Base-by-base conservation (phyloP, 148 eudicot genomes). In the Rhododendron simsii region DNA sequence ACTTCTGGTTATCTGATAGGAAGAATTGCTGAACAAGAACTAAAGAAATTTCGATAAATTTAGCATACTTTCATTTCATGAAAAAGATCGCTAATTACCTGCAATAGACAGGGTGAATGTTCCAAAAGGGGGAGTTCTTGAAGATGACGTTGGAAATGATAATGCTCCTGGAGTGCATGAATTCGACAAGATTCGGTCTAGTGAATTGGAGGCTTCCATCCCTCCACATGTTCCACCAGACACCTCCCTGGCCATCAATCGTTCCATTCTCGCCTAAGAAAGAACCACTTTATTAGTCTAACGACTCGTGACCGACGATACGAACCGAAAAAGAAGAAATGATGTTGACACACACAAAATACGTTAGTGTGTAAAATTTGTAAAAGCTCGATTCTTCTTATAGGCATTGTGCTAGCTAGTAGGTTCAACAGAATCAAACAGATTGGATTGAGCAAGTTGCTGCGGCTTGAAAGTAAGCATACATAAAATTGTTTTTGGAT, bases 141-240 rank as follows among this genome's bases (percentile, higher is more conserved):
- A 98, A 89, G 37, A 92, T 89, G 57, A 98, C 92, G 91, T 94
- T 98, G 28, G 98, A 98, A 47, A 98, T 93, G 39, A 95, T 90
- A 44, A 98, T 91, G 86, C 89, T 83, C 61, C 88, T 90, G 67
- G 99, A 98, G 89, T 94, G 84, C 93, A 93, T 90, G 75, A 98
- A 90, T 81, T 98, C 99, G 50, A 98, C 48, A 88, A 98, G 98
- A 92, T 91, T 91, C 3, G 99, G 99, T 84, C 99, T 89, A 33
- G 99, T 98, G 83, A 88, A 92, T 86, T 82, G 91, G 28, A 98
- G 95, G 45, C 96, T 95, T 84, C 92, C 91, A 65, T 86, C 92
- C 87, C 96, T 90, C 99, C 99, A 95, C 96, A 98, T 93, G 90
- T 94, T 89, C 99, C 99, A 98, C 99, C 99, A 98, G 65, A 93